These are phyloP conservation scores for Neonectria faginata DNA, from an alignment of 2,329 filamentous ascomycete genomes.

Conservation along the genomic window DNA sequence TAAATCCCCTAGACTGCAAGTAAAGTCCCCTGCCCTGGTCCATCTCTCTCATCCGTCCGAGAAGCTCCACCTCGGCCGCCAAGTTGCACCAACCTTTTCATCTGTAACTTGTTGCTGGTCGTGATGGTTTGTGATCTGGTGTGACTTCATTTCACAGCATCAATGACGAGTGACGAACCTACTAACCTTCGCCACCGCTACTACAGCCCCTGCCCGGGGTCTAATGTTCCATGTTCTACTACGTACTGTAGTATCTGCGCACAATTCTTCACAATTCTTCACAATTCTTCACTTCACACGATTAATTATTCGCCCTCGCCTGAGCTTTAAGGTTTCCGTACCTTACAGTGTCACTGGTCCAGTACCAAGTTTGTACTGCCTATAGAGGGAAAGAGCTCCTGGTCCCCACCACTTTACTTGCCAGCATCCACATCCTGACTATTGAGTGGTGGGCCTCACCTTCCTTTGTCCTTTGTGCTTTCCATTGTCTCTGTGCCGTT, in stretches of 20 bases:
- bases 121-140: constrained; percentile 23
- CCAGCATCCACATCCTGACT: not conserved
- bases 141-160: constrained; percentile 20
- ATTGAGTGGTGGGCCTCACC: constrained; percentile 2
- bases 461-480: constrained; percentile 5
- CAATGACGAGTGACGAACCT: constrained; percentile 4
- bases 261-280: not conserved
- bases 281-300: not conserved
- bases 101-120: constrained; percentile 18
- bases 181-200: not conserved
- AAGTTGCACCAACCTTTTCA: constrained; percentile 18
- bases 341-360: not conserved
- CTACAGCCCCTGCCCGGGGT: not conserved
- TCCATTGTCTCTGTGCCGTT: not conserved
- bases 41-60: constrained; percentile 7
- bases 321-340: not conserved
- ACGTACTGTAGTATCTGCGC: not conserved
- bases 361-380: not conserved
- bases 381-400: not conserved
- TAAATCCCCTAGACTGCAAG: not conserved
- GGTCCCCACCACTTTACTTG: not conserved
- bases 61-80: constrained; percentile 21
- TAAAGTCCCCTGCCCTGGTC: not conserved
- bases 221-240: not conserved
- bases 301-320: not conserved